phyloP scores from a whole-genome alignment of 768 basidiomycete species.

The Rhizopogon vesiculosus region DNA sequence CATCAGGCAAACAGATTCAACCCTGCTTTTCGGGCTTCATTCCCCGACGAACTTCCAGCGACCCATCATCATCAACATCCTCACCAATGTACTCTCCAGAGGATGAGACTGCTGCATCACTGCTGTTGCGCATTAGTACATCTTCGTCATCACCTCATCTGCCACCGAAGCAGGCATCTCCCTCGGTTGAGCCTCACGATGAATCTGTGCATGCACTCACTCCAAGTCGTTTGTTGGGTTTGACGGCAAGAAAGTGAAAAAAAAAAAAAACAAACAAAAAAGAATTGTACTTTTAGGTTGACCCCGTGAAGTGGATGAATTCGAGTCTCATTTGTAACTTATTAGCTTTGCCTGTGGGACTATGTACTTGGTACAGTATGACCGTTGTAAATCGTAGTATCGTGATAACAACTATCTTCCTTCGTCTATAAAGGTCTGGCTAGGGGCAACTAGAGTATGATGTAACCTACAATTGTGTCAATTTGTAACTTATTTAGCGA shows the following conservation, averaged over 20 bases:
- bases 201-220: conserved; percentile 15
- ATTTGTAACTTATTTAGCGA: background rate
- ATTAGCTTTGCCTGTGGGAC: background rate
- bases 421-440: no score
- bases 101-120: conserved; percentile 65
- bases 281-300: no score
- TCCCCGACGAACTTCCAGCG: conserved; percentile 12
- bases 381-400: background rate
- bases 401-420: background rate
- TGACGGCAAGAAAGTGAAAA: conserved; percentile 4
- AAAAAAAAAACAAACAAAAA: no score
- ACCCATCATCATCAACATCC: conserved; percentile 16
- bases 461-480: no score
- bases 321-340: background rate
- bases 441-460: no score
- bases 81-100: conserved; percentile 39
- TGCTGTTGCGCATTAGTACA: conserved; percentile 59
- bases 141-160: conserved; percentile 11
- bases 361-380: background rate
- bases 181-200: background rate
- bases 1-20: conserved; percentile 10
- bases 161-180: background rate
- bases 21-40: conserved; percentile 19
- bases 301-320: no score
- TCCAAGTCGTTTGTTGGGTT: conserved; percentile 20